These are phyloP conservation scores for Paragyromitra xinjiangensis DNA, from an alignment of 495 filamentous ascomycete species.

Conservation along the genomic window DNA sequence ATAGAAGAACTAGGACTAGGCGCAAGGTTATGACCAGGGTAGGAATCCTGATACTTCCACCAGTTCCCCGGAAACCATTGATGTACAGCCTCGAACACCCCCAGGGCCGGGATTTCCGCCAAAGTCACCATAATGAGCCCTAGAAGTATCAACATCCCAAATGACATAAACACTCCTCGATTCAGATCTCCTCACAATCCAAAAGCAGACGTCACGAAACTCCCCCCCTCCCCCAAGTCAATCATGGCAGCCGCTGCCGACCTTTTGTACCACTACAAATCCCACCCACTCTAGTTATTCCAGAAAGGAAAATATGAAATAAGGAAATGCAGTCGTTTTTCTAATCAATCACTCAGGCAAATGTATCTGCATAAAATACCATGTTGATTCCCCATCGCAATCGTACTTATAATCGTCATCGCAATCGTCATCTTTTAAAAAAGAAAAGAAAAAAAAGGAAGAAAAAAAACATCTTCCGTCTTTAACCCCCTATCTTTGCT, in stretches of 20 bases:
- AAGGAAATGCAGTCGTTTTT: too few species aligned
- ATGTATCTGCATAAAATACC: slow-evolving; percentile 1
- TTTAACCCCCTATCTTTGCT: neutral
- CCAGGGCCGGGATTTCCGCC: too few species aligned
- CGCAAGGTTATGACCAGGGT: too few species aligned
- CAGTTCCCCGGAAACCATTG: too few species aligned
- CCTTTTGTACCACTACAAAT: neutral
- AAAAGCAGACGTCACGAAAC: neutral
- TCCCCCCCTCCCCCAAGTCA: neutral
- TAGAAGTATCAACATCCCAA: too few species aligned
- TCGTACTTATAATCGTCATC: slow-evolving; percentile 10
- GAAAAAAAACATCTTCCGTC: neutral
- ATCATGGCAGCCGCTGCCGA: slow-evolving; percentile 1
- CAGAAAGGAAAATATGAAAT: neutral
- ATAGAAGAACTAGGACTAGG: neutral
- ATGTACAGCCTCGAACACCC: too few species aligned
- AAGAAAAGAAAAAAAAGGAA: neutral
- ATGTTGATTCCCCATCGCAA: slow-evolving; percentile 15
- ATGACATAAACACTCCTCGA: too few species aligned
- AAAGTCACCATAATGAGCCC: too few species aligned
- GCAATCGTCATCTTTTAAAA: neutral
- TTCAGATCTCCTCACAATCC: too few species aligned
- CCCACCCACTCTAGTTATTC: neutral
- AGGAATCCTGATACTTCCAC: too few species aligned
- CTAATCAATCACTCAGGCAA: neutral